Base-by-base conservation (phyloP, 2,329 filamentous ascomycete genomes). In the Leptodontidium sp. region DNA sequence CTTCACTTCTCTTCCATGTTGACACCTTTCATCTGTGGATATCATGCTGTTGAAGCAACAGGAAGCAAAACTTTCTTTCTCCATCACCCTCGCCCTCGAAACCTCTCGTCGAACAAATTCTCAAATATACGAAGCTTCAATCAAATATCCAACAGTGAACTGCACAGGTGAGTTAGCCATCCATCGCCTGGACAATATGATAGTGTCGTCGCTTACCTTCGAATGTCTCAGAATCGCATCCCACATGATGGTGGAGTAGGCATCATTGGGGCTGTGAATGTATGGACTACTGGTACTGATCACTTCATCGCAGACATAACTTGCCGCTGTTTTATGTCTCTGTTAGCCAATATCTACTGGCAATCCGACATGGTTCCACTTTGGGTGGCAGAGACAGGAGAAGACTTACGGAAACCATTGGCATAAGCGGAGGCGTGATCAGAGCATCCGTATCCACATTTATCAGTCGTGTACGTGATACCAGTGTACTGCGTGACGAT, bases 131-230 rank as follows among this genome's bases (percentile, higher is more conserved):
- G 53, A 43, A 15, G 64, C 53, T 17, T 66, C 64, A 58, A 61
- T 50, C 55, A 61, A 11, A 52, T 38, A 66, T 8, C 53, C 64
- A n/a, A 59, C 49, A 21, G 64, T 66, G 32, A 66, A 66, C 64
- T 66, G 29, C 11, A 24, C 5, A 11, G 2, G 17, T 2, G 45
- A n/a, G 11, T 64, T 45, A 43, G 32, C 17, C 63, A 32, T 9
- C 6, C 63, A 32, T 4, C 6, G 9, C 11, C 6, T 9, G 21
- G 4, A 12, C 1, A 11, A 21, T n/a, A 29, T 15, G 5, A 29
- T 2, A 24, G n/a, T 45, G 4, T 29, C 3, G 17, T 15, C 21
- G 32, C 45, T 17, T 26, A 66, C 64, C 64, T 61, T 61, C 1
- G 64, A 50, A 12, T 66, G 64, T 53, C 64, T 59, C 43, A 61